phyloP scores from a whole-genome alignment of 2,329 filamentous ascomycete genomes.

The Cadophora sp. region DNA sequence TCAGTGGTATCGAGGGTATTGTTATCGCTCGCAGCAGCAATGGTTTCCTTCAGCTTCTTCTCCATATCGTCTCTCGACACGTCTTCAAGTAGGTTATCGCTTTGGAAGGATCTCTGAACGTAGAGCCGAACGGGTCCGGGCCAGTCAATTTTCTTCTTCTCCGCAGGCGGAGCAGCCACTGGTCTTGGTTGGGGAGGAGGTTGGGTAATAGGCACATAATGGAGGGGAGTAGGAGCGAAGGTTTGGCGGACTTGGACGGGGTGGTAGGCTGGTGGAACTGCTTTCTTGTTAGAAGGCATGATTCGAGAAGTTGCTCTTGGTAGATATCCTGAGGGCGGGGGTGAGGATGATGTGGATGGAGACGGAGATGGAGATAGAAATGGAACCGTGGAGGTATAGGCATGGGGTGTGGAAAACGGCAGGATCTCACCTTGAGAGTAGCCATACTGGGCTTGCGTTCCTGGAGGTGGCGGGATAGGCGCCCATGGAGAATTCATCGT shows the following conservation, averaged over 20 bases:
- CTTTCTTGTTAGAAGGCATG: conserved; percentile 42
- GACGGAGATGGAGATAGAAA: neutral
- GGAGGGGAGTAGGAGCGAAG: conserved; percentile 45
- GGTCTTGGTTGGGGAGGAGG: conserved; percentile 35
- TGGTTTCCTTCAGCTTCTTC: conserved; percentile 82
- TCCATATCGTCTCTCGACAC: conserved; percentile 77
- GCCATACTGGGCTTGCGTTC: conserved; percentile 46
- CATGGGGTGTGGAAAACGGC: conserved; percentile 14
- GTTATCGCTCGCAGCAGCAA: conserved; percentile 79
- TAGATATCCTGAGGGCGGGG: neutral
- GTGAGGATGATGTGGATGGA: neutral
- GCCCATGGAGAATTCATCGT: conserved; percentile 45
- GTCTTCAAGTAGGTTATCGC: conserved; percentile 69
- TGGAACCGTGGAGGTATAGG: neutral
- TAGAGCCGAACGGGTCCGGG: conserved; percentile 83
- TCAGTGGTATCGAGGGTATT: conserved; percentile 75
- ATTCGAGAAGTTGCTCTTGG: neutral
- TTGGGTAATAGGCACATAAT: conserved; percentile 44
- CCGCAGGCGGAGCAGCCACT: conserved; percentile 45
- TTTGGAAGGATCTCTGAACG: conserved; percentile 87
- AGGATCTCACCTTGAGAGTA: conserved; percentile 42
- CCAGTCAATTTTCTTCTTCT: conserved; percentile 72
- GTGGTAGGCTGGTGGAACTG: conserved; percentile 52
- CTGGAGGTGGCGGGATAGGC: conserved; percentile 48
- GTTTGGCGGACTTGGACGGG: conserved; percentile 52